Conservation (phyloP, 345 rosid genomes). For the Eucalyptus marginata region DNA sequence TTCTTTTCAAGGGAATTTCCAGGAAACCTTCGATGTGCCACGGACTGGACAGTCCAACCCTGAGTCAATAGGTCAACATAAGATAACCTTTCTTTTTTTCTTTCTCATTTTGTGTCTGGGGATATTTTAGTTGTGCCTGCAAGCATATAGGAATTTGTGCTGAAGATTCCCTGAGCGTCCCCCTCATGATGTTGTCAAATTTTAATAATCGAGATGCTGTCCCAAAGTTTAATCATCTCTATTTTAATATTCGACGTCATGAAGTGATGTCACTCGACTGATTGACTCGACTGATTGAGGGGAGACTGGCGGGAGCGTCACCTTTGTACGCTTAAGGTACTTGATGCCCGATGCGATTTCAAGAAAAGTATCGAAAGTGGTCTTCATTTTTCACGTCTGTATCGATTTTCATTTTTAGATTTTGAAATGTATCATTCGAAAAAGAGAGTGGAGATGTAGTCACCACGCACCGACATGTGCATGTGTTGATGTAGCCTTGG, state of each 20-base stretch:
- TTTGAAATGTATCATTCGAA: background rate
- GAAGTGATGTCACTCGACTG: fast-evolving
- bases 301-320: fast-evolving
- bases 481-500: fast-evolving
- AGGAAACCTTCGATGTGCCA: background rate
- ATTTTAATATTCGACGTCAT: fast-evolving
- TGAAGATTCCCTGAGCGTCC: background rate
- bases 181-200: background rate
- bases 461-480: fast-evolving
- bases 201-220: background rate
- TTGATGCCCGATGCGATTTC: no score
- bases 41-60: background rate
- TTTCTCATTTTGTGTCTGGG: background rate
- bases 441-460: background rate
- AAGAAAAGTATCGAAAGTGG: fast-evolving
- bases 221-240: background rate
- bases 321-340: background rate
- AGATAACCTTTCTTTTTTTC: background rate
- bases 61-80: background rate
- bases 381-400: fast-evolving
- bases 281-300: background rate
- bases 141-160: background rate
- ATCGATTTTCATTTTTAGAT: no score
- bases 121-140: background rate
- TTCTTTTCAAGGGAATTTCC: background rate